Evolutionary conservation across 495 filamentous ascomycete genomes (phyloP), one percentile per base, ranked within the genome.

Genomic region (Apiosordaria backusii): DNA sequence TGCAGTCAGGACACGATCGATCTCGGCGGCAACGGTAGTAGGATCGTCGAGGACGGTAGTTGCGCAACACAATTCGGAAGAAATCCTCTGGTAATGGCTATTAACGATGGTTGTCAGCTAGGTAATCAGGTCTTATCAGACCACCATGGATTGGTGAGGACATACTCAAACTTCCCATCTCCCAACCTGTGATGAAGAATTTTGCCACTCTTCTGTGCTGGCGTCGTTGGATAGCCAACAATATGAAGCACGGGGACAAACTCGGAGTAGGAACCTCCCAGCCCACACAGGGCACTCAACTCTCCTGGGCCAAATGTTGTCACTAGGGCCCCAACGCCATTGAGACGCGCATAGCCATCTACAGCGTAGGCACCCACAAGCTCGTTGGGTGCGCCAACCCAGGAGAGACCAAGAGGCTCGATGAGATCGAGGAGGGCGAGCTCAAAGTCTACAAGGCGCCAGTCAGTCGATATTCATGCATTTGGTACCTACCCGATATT

Each of bases 281-380:
- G 81, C 7, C 87, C 89, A 72, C 90, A 90, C 69, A 90, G 76
- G 3, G 87, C 86, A 15, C 83, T 87, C 54, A 92, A 79, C 71
- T 92, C 89, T 26, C 89, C 89, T 0, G 90, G 88, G 24, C 87
- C 89, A 66, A 89, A 90, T 5, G 88, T 90, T 1, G 88, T 90
- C 55, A 90, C 78, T 23, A 90, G 65, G 26, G 87, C 88, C 53
- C 80, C 77, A n/a, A 88, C 85, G 52, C 87, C 89, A 29, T 89
- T 89, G 59, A 89, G 77, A 55, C 88, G 84, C 21, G 88, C 88
- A 76, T 91, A 90, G 29, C 88, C 88, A 75, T 91, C 88, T 50
- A 88, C 87, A 4, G 89, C 88, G 70, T 91, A 92, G 26, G 86
- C 87, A 0, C 70, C 64, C 25, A 68, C 75, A 40, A 81, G 75